Evolutionary conservation across 163 green algal genomes (phyloP), one percentile per base, ranked within the genome.

Genomic region (Prototheca wickerhamii): DNA sequence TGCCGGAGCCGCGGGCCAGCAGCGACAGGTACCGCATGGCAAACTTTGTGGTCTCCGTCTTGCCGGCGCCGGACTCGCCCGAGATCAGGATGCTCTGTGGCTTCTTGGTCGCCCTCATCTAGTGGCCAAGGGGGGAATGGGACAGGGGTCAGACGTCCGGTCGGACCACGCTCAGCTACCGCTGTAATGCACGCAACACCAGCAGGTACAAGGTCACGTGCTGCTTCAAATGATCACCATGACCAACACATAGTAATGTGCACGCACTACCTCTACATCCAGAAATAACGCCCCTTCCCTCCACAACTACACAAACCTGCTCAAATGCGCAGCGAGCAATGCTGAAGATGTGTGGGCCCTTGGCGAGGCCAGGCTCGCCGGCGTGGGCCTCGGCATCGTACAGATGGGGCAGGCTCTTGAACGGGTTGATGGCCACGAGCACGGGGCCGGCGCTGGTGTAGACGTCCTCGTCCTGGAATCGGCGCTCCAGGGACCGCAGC

Each of bases 1-100:
- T 79, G 17, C 76, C 81, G 3, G 79, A 86, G n/a, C 86, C 84
- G 2, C 87, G 87, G n/a, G 86, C 88, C 54, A 96, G 72, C 4
- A 76, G 75, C 12, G 90, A 86, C 32, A 96, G 81, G 73, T 94
- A 68, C 34, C 57, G 51, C 89, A 96, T 94, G 2, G 86, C 84
- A 49, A 90, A 85, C 72, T 96, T 96, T 49, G 88, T 93, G n/a
- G 83, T 96, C 72, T 96, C 89, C 0, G 89, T 96, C 68, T 96
- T 96, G 29, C 89, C 89, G 15, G 84, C 81, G 8, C 87, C 87
- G 55, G 67, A 83, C 71, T 94, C 86, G 46, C 87, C 88, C 31
- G 78, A 92, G 63, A 95, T 90, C 4, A 95, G 80, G 34, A 95
- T 78, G 56, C 64, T 83, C 72, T 95, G 88, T 51, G 71, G 84